Conservation (phyloP, 805 yeast genomes). For the Candida hungchunana region DNA sequence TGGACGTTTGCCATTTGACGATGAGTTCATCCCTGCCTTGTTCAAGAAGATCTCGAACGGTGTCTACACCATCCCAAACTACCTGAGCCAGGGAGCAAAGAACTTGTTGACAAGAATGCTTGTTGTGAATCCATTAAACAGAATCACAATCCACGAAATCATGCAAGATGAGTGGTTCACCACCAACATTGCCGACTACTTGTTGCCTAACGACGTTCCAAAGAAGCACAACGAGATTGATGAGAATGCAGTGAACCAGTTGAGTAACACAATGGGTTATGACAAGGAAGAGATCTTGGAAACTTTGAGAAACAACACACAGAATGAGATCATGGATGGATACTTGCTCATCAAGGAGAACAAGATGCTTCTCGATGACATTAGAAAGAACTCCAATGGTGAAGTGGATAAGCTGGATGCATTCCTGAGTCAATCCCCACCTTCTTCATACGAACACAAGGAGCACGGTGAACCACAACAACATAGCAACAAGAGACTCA, state of each 20-base stretch:
- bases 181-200: constrained; percentile 72
- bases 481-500: constrained; percentile 16
- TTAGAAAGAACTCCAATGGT: constrained; percentile 9
- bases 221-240: constrained; percentile 42
- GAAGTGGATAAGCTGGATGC: constrained; percentile 49
- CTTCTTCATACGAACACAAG: constrained; percentile 27
- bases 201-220: constrained; percentile 48
- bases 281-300: constrained; percentile 78
- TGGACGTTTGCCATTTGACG: constrained; percentile 94
- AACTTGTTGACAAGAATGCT: constrained; percentile 81
- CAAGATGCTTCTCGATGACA: constrained; percentile 61
- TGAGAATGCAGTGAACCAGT: constrained; percentile 69
- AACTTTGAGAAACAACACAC: constrained; percentile 54
- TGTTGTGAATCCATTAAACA: constrained; percentile 88
- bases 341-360: constrained; percentile 80
- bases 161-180: constrained; percentile 95
- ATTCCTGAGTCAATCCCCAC: constrained; percentile 57
- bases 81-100: constrained; percentile 80
- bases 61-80: constrained; percentile 85
- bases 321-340: constrained; percentile 81
- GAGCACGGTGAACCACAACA: constrained; percentile 11
- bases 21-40: constrained; percentile 90
- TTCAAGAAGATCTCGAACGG: constrained; percentile 92
- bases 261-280: constrained; percentile 84
- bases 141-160: constrained; percentile 89